Percentiles rank a stretch among this genome's conserved stretches.
These are phyloP conservation scores for Forsythia viridissima DNA, from an alignment of 257 asterid species.

Conservation along the genomic window DNA sequence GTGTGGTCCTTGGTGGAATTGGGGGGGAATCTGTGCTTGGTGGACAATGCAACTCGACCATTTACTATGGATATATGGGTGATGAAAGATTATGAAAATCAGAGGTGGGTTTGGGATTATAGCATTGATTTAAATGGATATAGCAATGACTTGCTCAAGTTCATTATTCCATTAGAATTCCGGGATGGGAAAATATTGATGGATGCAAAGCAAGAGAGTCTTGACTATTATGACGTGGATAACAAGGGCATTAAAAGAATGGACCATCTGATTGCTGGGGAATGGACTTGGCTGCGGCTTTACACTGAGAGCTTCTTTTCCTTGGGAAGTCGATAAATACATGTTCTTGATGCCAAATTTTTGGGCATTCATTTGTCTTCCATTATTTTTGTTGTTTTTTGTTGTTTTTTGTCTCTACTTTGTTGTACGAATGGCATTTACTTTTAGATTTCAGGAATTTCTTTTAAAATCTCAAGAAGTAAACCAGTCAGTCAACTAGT, in stretches of 20 bases:
- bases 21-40: slow-evolving; percentile 52
- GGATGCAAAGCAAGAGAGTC: slow-evolving; percentile 55
- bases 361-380: slow-evolving; percentile 27
- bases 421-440: slow-evolving; percentile 22
- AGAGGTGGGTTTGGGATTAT: slow-evolving; percentile 45
- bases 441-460: slow-evolving; percentile 5
- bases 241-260: slow-evolving; percentile 44
- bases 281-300: slow-evolving; percentile 56
- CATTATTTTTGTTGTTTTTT: neutral
- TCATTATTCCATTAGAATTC: slow-evolving; percentile 39
- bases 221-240: slow-evolving; percentile 53
- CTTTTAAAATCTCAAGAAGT: slow-evolving; percentile 10
- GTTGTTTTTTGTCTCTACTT: neutral
- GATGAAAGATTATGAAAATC: slow-evolving; percentile 42
- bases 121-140: slow-evolving; percentile 42
- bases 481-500: slow-evolving; percentile 14
- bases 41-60: slow-evolving; percentile 35
- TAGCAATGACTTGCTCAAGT: slow-evolving; percentile 31
- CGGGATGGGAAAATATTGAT: slow-evolving; percentile 47
- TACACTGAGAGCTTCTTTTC: slow-evolving; percentile 54
- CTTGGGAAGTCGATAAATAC: slow-evolving; percentile 35
- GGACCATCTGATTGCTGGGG: slow-evolving; percentile 53
- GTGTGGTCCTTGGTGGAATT: slow-evolving; percentile 56
- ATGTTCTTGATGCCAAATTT: slow-evolving; percentile 35
- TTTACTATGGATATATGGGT: slow-evolving; percentile 56